Evolutionary conservation across 192 early-diverging fungal species (phyloP).

Genomic region (Coemansia sp.): DNA sequence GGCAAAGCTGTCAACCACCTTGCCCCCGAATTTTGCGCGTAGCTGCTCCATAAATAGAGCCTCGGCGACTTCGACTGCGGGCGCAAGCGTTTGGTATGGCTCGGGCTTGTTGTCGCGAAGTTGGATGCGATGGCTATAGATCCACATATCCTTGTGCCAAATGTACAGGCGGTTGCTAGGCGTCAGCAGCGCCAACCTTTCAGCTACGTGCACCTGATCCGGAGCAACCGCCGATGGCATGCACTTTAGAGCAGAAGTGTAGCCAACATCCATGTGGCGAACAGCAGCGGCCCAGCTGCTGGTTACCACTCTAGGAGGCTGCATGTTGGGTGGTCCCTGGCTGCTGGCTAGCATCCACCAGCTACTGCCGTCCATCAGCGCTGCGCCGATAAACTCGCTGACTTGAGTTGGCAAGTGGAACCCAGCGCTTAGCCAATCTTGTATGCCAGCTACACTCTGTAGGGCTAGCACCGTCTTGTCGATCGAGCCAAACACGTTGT

Average conservation of each 20-base stretch:
- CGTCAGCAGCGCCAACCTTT: constrained; percentile 40
- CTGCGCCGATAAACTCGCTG: constrained; percentile 47
- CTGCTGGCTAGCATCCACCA: constrained; percentile 47
- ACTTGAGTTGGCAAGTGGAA: constrained; percentile 48
- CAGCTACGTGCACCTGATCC: constrained; percentile 23
- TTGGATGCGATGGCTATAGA: constrained; percentile 11
- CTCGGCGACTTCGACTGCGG: constrained; percentile 24
- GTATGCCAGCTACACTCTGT: constrained; percentile 38
- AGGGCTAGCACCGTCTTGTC: constrained; percentile 34
- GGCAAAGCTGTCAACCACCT: constrained; percentile 4
- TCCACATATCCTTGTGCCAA: constrained; percentile 18
- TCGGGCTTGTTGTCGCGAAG: constrained; percentile 24
- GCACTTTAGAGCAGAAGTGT: constrained; percentile 36
- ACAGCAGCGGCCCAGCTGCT: constrained; percentile 40
- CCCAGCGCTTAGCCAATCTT: constrained; percentile 38
- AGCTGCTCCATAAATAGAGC: constrained; percentile 19
- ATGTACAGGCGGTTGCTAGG: constrained; percentile 42
- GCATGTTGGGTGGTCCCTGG: constrained; percentile 17
- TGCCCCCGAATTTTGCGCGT: constrained; percentile 18
- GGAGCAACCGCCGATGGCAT: constrained; percentile 21
- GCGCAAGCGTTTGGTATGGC: constrained; percentile 34
- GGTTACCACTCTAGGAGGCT: constrained; percentile 34
- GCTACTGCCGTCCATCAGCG: constrained; percentile 42
- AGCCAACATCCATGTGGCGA: constrained; percentile 54
- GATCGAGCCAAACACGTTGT: constrained; percentile 27